Percentiles rank a stretch among this genome's conserved stretches.
phyloP scores from a whole-genome alignment of 306 rosid species.

The Acacia crassicarpa region DNA sequence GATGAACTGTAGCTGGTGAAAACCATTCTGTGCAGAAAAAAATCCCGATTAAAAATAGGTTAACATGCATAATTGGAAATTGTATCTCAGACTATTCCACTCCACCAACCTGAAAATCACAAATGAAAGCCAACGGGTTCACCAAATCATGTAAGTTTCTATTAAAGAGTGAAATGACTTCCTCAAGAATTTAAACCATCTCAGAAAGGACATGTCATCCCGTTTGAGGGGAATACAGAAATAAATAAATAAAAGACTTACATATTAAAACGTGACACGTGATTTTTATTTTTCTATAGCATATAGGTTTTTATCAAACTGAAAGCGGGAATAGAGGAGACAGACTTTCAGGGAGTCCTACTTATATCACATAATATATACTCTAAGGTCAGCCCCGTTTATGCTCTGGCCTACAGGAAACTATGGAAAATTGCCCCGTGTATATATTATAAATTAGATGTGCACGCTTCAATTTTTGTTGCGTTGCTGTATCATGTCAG shows the following conservation, averaged over 20 bases:
- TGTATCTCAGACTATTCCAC: neutral
- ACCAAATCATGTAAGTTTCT: neutral
- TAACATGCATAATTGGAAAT: neutral
- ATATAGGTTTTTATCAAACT: neutral
- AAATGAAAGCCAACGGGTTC: neutral
- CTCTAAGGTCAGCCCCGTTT: neutral
- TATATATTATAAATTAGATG: neutral
- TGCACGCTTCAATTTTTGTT: neutral
- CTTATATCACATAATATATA: neutral
- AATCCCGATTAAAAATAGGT: slow-evolving; percentile 23
- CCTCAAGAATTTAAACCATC: neutral
- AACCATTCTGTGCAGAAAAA: slow-evolving; percentile 82
- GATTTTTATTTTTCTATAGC: neutral
- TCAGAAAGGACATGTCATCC: neutral
- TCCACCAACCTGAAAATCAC: slow-evolving; percentile 3
- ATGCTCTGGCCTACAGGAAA: neutral
- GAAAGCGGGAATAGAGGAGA: neutral
- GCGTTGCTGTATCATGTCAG: neutral
- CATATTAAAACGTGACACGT: neutral
- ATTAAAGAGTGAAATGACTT: neutral
- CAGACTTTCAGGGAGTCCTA: neutral
- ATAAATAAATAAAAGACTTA: neutral
- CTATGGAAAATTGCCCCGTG: neutral
- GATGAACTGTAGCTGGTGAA: slow-evolving; percentile 84
- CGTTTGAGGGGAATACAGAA: neutral